These are phyloP conservation scores for Epithemia pelagica DNA, from an alignment of 108 stramenopile species.

Conservation along the genomic window DNA sequence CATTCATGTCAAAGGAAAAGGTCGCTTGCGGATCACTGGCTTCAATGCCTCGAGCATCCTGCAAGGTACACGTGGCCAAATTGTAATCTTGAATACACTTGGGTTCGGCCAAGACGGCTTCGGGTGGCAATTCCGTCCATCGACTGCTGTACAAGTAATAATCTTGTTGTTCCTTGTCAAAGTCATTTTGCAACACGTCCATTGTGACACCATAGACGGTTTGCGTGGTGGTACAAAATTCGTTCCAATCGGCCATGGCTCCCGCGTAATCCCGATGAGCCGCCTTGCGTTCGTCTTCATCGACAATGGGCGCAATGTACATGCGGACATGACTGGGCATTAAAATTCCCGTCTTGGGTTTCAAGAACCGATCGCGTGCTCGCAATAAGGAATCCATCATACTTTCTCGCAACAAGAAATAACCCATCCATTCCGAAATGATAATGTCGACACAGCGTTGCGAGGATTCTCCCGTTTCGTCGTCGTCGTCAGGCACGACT, in stretches of 20 bases:
- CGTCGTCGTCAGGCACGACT: slow-evolving; percentile 33
- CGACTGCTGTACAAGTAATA: slow-evolving; percentile 87
- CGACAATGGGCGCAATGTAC: slow-evolving; percentile 85
- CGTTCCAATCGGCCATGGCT: slow-evolving; percentile 89
- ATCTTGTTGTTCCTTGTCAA: slow-evolving; percentile 91
- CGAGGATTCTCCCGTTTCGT: slow-evolving; percentile 31
- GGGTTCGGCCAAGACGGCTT: slow-evolving; percentile 78
- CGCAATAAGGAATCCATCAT: slow-evolving; percentile 95
- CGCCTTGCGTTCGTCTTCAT: slow-evolving; percentile 86
- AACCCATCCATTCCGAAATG: slow-evolving; percentile 99
- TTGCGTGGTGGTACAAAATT: slow-evolving; percentile 79
- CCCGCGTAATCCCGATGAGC: slow-evolving; percentile 70
- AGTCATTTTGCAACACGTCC: slow-evolving; percentile 71
- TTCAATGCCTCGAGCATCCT: slow-evolving; percentile 80
- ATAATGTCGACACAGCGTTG: slow-evolving; percentile 91
- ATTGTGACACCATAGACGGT: slow-evolving; percentile 89
- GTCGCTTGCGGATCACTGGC: slow-evolving; percentile 34
- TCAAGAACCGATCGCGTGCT: slow-evolving; percentile 88
- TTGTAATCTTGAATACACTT: slow-evolving; percentile 72
- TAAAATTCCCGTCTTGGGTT: slow-evolving; percentile 86
- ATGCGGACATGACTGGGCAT: slow-evolving; percentile 94
- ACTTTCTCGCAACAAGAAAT: slow-evolving; percentile 93
- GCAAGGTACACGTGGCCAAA: slow-evolving; percentile 91
- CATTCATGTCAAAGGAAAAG: slow-evolving; percentile 73
- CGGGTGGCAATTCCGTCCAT: slow-evolving; percentile 87